Base-by-base conservation (phyloP, 2,329 filamentous ascomycete genomes). In the Nectriaceae sp. region DNA sequence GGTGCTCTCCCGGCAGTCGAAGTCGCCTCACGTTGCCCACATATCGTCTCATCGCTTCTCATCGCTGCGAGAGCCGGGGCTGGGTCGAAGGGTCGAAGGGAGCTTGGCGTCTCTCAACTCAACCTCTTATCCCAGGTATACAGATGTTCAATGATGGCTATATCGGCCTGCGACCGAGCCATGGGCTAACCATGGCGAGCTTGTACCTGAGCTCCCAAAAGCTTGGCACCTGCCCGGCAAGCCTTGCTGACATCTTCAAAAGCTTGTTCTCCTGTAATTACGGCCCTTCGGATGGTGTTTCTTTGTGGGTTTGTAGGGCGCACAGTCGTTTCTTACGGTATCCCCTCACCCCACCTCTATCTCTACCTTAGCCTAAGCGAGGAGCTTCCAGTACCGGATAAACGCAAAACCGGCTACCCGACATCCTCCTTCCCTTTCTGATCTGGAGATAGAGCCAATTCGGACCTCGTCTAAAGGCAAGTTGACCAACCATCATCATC, bases 1-100 rank as follows among this genome's bases (percentile, higher is more conserved):
- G n/a, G n/a, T n/a, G 21, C 26, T 50, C 31, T 15, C 41, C 22
- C 41, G 44, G 40, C 21, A 36, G 13, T 36, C 24, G 33, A 15
- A 15, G 13, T 16, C 33, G 33, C 33, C 33, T 36, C 33, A 19
- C 16, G 8, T 36, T 16, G n/a, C 33, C 24, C 33, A 36, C 8
- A 15, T 19, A 36, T 31, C 26, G 26, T 31, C 10, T 31, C 26
- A 31, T 31, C 26, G 10, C n/a, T n/a, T n/a, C n/a, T n/a, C n/a
- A n/a, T n/a, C n/a, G n/a, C n/a, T n/a, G n/a, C n/a, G n/a, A n/a
- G n/a, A n/a, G n/a, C n/a, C n/a, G n/a, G n/a, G n/a, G n/a, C n/a
- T n/a, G n/a, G n/a, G n/a, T n/a, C n/a, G n/a, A n/a, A n/a, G n/a
- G n/a, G n/a, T n/a, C n/a, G n/a, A n/a, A n/a, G n/a, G n/a, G 33